Evolutionary conservation across 2,329 filamentous ascomycete genomes (phyloP).

Genomic region (Eutypella sp.): DNA sequence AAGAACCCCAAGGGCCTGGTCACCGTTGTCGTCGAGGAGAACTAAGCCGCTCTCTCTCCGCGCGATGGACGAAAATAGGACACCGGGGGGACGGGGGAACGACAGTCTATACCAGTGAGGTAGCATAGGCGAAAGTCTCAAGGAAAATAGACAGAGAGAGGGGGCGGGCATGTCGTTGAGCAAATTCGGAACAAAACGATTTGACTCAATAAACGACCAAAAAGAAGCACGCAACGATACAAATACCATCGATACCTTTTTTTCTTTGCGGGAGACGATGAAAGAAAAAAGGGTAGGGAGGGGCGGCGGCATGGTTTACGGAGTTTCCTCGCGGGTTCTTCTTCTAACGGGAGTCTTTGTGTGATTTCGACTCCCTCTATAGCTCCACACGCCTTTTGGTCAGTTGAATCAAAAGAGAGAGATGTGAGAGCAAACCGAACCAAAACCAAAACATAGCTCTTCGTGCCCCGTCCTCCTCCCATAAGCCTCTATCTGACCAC

Average conservation of each 20-base stretch:
- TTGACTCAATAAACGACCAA: constrained; percentile 18
- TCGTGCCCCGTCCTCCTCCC: not conserved
- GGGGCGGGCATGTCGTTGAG: constrained; percentile 14
- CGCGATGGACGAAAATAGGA: too few species aligned
- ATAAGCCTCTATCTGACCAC: not conserved
- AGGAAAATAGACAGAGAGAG: constrained; percentile 20
- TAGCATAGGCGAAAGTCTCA: too few species aligned
- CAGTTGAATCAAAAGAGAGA: constrained; percentile 36
- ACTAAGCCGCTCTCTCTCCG: too few species aligned
- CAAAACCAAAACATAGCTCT: constrained; percentile 9
- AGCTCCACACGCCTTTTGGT: constrained; percentile 35
- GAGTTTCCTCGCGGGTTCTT: constrained; percentile 35
- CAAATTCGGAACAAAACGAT: constrained; percentile 9
- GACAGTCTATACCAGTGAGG: too few species aligned
- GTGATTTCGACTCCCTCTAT: constrained; percentile 18
- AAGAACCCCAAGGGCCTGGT: constrained; percentile 98
- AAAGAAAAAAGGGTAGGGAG: too few species aligned
- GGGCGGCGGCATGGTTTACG: constrained; percentile 41
- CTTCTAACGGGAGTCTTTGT: constrained; percentile 24
- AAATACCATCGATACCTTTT: too few species aligned
- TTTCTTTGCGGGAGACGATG: too few species aligned
- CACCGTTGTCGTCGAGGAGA: constrained; percentile 80
- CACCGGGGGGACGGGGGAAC: too few species aligned
- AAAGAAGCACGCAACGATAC: too few species aligned
- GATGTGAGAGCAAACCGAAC: too few species aligned